phyloP scores from a whole-genome alignment of 2,329 filamentous ascomycete genomes.

The Daldinia sp. region DNA sequence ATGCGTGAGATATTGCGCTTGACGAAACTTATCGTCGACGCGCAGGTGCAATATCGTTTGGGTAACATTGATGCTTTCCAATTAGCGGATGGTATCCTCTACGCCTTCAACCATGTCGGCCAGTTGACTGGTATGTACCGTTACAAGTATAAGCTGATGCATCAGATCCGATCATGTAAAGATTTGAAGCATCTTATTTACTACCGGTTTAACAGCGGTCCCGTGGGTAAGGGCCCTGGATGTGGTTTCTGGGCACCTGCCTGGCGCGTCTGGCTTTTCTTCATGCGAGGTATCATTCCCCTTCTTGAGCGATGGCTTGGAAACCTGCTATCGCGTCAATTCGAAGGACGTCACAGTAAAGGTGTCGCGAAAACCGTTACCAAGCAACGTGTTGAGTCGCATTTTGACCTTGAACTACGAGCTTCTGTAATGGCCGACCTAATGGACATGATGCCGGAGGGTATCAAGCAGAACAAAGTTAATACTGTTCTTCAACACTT shows the following conservation, averaged over 20 bases:
- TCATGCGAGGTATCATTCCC: constrained; percentile 98
- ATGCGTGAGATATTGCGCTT: constrained; percentile 97
- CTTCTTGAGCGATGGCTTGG: constrained; percentile 97
- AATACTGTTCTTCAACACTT: constrained; percentile 97
- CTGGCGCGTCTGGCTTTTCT: constrained; percentile 99
- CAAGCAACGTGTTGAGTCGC: constrained; percentile 98
- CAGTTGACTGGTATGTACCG: constrained; percentile 99
- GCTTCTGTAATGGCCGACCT: constrained; percentile 99
- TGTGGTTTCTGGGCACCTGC: constrained; percentile 99
- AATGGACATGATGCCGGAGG: constrained; percentile 99
- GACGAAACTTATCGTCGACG: constrained; percentile 98
- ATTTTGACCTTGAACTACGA: constrained; percentile 96
- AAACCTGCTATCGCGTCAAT: constrained; percentile 95
- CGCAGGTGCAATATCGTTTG: constrained; percentile 95
- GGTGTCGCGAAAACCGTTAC: constrained; percentile 99
- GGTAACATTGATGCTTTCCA: constrained; percentile 99
- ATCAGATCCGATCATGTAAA: constrained; percentile 98
- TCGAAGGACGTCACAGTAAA: constrained; percentile 98
- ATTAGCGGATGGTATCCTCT: constrained; percentile 97
- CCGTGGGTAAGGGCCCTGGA: constrained; percentile 95
- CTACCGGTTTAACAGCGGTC: constrained; percentile 97
- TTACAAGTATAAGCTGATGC: constrained; percentile 99
- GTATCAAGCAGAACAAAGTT: constrained; percentile 99
- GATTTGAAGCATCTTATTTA: constrained; percentile 99
- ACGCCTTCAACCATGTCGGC: constrained; percentile 98